Conservation (phyloP, 768 basidiomycete species). For the Kwoniella newhampshirensis region DNA sequence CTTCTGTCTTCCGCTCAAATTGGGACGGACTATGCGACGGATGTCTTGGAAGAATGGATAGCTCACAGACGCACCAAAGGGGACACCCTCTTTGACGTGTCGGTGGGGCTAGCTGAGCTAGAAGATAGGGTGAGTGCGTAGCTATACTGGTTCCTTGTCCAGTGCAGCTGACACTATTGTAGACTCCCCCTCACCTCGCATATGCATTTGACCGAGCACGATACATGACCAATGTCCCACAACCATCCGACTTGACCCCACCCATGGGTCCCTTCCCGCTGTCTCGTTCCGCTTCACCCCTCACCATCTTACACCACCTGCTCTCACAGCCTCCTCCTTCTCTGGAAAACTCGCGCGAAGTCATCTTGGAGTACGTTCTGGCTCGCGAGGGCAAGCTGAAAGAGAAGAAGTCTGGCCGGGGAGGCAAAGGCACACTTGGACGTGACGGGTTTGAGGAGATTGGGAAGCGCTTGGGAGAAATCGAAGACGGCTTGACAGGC, state of each 20-base stretch:
- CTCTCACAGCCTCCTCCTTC: slow-evolving; percentile 40
- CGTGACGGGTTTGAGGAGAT: slow-evolving; percentile 45
- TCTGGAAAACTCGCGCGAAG: slow-evolving; percentile 48
- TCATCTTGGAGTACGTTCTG: slow-evolving; percentile 48
- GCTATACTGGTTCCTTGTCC: not conserved
- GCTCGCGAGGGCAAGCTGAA: slow-evolving; percentile 37
- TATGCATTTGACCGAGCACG: slow-evolving; percentile 43
- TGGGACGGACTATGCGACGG: slow-evolving; percentile 33
- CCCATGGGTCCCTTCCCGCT: slow-evolving; percentile 45
- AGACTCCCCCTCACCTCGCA: slow-evolving; percentile 37
- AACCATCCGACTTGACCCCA: slow-evolving; percentile 50
- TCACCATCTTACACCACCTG: slow-evolving; percentile 44
- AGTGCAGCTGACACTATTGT: slow-evolving; percentile 4
- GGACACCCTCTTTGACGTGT: slow-evolving; percentile 48
- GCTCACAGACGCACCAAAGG: slow-evolving; percentile 39
- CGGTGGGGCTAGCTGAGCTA: slow-evolving; percentile 46
- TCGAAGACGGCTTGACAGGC: slow-evolving; percentile 37
- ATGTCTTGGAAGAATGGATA: slow-evolving; percentile 52
- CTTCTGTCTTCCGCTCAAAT: slow-evolving; percentile 13
- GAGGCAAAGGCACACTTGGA: slow-evolving; percentile 49
- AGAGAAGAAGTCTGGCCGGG: slow-evolving; percentile 41
- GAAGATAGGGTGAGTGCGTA: slow-evolving; percentile 40
- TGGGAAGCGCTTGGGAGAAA: slow-evolving; percentile 32
- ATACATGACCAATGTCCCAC: slow-evolving; percentile 47
- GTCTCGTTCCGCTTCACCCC: slow-evolving; percentile 36